Evolutionary conservation across 257 asterid genomes (phyloP), one percentile per base, ranked within the genome.

Genomic region (Handroanthus guayacan): DNA sequence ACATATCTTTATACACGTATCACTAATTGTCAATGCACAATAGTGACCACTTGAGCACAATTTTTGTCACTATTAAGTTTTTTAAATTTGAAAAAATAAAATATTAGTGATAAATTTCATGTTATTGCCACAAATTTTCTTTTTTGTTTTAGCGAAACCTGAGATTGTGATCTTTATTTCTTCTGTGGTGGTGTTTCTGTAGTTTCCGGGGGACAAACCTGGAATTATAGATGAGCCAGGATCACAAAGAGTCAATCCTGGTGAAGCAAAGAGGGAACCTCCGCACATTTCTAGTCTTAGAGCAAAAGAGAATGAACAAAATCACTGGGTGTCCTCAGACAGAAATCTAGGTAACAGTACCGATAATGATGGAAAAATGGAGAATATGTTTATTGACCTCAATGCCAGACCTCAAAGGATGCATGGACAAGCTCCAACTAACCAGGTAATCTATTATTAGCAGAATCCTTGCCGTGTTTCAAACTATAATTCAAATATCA

Each of bases 171-270:
- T 50, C 20, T 43, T 81, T 62, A 9, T 16, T 68, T 69, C 57
- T 62, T 77, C 58, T 50, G 51, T 80, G 36, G 56, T 69, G 13
- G 76, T 71, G 80, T 63, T 69, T 76, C 56, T 86, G 66, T 85
- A 94, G 99, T 94, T 92, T 83, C 97, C 97, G 2, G 96, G 96
- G 74, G 96, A 88, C 80, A 90, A 87, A 79, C 75, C 83, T 41
- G 89, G 82, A 55, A 80, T 63, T 67, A 51, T 76, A 10, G 94
- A 82, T 2, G 93, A 87, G 67, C 80, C 81, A 1, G 91, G 88
- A 76, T 70, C 88, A 13, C 96, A 82, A 61, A 81, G 86, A 68
- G 70, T 41, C 38, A 79, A 73, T 76, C 68, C 61, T 8, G 85
- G 79, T 71, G 90, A 80, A 71, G 66, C 75, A 8, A 81, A 79